These are phyloP conservation scores for Arabidopsis thaliana DNA, from an alignment of 345 rosid genomes.

Conservation along the genomic window DNA sequence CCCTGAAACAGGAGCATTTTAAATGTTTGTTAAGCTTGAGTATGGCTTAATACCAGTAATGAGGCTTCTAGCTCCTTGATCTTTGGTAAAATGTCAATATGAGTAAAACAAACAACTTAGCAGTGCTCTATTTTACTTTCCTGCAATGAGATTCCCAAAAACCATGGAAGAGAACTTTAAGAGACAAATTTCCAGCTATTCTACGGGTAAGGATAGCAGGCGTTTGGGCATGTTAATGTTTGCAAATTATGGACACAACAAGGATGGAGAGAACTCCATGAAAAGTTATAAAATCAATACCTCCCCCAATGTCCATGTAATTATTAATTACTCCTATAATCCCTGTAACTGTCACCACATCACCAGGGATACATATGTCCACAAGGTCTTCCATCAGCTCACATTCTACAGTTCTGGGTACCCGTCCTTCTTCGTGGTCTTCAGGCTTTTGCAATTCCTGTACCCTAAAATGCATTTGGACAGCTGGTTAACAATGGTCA, in stretches of 20 bases:
- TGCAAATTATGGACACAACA: slow-evolving; percentile 13
- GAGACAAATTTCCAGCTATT: slow-evolving; percentile 19
- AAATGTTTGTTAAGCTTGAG: slow-evolving; percentile 3
- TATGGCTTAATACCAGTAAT: slow-evolving; percentile 13
- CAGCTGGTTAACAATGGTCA: slow-evolving; percentile 20
- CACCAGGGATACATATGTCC: slow-evolving; percentile 94
- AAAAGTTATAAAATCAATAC: slow-evolving; percentile 48
- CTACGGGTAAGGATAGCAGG: neutral
- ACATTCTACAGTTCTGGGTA: slow-evolving; percentile 97
- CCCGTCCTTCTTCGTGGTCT: slow-evolving; percentile 97
- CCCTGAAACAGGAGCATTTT: slow-evolving; percentile 57
- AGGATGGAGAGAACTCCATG: slow-evolving; percentile 7
- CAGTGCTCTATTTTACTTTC: slow-evolving; percentile 21
- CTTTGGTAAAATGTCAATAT: slow-evolving; percentile 20
- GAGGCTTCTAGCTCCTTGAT: slow-evolving; percentile 9
- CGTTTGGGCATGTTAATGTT: neutral
- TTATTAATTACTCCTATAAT: slow-evolving; percentile 84
- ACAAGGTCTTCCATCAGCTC: slow-evolving; percentile 93
- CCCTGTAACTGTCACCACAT: slow-evolving; percentile 96
- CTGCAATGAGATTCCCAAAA: slow-evolving; percentile 17
- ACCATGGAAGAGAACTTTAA: neutral
- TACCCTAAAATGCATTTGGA: slow-evolving; percentile 52
- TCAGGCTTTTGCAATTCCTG: slow-evolving; percentile 79
- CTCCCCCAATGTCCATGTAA: slow-evolving; percentile 98
- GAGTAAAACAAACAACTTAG: slow-evolving; percentile 12